Base-by-base conservation (phyloP, 805 yeast species). In the Lachancea meyersii region DNA sequence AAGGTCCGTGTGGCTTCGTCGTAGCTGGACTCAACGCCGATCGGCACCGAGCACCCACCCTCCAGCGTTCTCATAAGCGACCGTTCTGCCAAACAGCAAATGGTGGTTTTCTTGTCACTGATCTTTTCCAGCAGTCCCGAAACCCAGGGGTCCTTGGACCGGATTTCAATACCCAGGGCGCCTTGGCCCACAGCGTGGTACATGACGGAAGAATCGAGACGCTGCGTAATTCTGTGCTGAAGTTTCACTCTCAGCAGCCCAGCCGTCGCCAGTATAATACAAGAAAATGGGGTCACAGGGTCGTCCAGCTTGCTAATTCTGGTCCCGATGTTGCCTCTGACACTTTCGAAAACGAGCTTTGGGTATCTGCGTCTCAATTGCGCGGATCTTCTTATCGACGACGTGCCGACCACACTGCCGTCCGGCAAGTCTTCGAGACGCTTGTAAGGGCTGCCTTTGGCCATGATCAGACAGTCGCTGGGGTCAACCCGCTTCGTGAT, bases 171-270 rank as follows among this genome's bases (percentile, higher is more conserved):
- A 16, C 97, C 98, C 35, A 93, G 66, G 0, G 97, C 97, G 49
- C 98, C 98, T 68, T 93, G 98, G n/a, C 98, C 98, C 35, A 93
- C 96, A 1, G 98, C 96, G 60, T 91, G 86, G 60, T 80, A 83
- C 95, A 91, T 86, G 43, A 82, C 85, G 26, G 86, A 83, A 4
- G 79, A 72, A 43, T 81, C 77, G 48, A 93, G 71, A 50, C 71
- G 73, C 48, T 75, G 71, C 5, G 96, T 80, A 58, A 93, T 87
- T 61, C 97, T 72, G 51, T 77, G 62, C n/a, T 75, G 79, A 40
- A 89, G 67, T 10, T 80, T 84, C 33, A 83, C 67, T 51, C 98
- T 76, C 18, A 76, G 68, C 45, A 93, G 72, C 2, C 98, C 98
- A 1, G 98, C 97, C 8, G 93, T 82, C 0, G 98, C 98, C 43